Percentiles rank a stretch among this genome's conserved stretches.
phyloP scores from a whole-genome alignment of 2,329 filamentous ascomycete genomes.

The Trichoderma semiorbis region DNA sequence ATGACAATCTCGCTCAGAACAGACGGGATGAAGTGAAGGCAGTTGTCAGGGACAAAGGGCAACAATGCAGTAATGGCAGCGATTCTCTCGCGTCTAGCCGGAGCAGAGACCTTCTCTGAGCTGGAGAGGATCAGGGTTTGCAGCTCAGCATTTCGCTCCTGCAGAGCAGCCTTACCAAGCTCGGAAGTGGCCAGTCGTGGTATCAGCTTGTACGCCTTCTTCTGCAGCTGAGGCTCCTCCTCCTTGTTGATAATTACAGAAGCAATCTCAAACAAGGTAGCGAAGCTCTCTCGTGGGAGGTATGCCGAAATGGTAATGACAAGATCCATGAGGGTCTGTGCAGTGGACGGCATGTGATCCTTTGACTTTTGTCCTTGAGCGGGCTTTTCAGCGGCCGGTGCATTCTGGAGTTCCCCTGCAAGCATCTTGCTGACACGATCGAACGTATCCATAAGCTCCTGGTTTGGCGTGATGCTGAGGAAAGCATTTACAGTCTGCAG shows the following conservation, averaged over 20 bases:
- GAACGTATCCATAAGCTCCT: conserved; percentile 85
- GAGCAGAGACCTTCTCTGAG: conserved; percentile 79
- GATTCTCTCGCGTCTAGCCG: conserved; percentile 81
- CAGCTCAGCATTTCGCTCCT: conserved; percentile 71
- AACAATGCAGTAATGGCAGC: conserved; percentile 78
- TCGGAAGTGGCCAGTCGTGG: conserved; percentile 82
- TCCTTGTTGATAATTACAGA: conserved; percentile 75
- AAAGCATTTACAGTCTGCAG: conserved; percentile 93
- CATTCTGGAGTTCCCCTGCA: conserved; percentile 61
- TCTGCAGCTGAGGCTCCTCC: conserved; percentile 88
- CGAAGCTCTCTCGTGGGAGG: conserved; percentile 81
- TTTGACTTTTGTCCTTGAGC: conserved; percentile 59
- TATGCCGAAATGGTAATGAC: conserved; percentile 96
- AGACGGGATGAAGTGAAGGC: conserved; percentile 89
- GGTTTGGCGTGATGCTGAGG: conserved; percentile 75
- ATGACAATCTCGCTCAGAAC: conserved; percentile 93
- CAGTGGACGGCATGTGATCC: conserved; percentile 82
- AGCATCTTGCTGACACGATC: conserved; percentile 82
- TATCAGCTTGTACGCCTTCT: conserved; percentile 98
- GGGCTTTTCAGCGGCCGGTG: conserved; percentile 54
- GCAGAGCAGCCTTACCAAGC: conserved; percentile 70
- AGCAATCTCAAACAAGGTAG: conserved; percentile 81
- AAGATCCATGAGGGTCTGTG: conserved; percentile 93
- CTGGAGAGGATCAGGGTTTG: conserved; percentile 78
- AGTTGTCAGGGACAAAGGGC: conserved; percentile 69